Base-by-base conservation (phyloP, 805 yeast genomes). In the Tetrapisispora phaffii region DNA sequence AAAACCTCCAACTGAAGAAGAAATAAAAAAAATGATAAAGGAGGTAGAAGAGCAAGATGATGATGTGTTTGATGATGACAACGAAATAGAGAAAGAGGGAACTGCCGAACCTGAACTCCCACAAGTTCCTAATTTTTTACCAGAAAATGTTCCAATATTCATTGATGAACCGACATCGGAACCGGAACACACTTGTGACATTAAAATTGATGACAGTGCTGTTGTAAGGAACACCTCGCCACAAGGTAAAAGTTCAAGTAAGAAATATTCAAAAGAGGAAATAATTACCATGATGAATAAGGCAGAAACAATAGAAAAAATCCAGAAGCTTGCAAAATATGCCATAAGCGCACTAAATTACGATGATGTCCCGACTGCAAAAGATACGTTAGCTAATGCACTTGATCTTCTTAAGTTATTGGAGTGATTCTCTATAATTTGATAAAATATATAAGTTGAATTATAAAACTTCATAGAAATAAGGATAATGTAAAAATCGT, bases 311-410 rank as follows among this genome's bases (percentile, higher is more conserved):
- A 77, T 82, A 19, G 57, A 76, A 9, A 69, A 73, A 52, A 77
- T 81, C 1, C 90, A 83, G 55, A 82, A 78, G 53, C 74, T 72
- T 48, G 84, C 89, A 28, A 82, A 77, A 57, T 84, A 79, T 59
- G 90, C 88, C 1, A 77, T 82, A 7, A 80, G 87, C 46, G 93
- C 94, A 0, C 68, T 84, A 57, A 82, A 82, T 57, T 84, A 82
- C 58, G 90, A 84, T 49, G 94, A 84, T 54, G 64, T 76, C 31
- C 71, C 60, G 2, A 84, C 90, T 0, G 90, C 90, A 2, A 76
- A 78, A 37, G 67, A 66, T 32, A 86, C 84, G 57, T 62, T 84
- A 39, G 60, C 64, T 16, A 58, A 68, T 22, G 87, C 87, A 0
- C 59, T 82, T 35, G 71, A 68, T 17, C 53, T 79, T 31, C 47